Evolutionary conservation across 768 basidiomycete species (phyloP), one percentile per base, ranked within the genome.

Genomic region (Trametes cinnabarina): DNA sequence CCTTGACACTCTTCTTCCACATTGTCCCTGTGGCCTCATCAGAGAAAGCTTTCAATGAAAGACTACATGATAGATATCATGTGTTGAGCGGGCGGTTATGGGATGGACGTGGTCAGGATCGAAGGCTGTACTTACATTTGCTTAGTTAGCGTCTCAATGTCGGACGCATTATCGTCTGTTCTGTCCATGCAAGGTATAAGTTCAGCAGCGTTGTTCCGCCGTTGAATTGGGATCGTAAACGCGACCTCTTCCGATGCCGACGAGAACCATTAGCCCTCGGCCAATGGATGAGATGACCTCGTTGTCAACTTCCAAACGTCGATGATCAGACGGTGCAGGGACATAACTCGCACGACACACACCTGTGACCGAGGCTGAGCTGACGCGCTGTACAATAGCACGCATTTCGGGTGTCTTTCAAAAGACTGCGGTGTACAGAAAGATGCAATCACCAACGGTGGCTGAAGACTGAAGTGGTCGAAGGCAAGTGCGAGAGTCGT

Each of bases 1-100:
- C 95, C 72, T 86, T 90, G 47, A 98, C 88, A 67, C 77, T 92
- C 20, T 80, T 74, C 73, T 91, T 95, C 96, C 96, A 98, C 82
- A 88, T 87, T 55, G 81, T 77, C 5, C 78, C 79, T 1, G 78
- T 69, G 9, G 76, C 75, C 9, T 56, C 55, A 67, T 88, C 84
- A 46, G 83, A 78, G 68, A 95, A 96, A 51, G 87, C 80, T 48
- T 88, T 82, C 54, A 95, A 77, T 23, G 82, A 76, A 4, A 96
- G 76, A 64, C 91, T 93, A 67, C 28, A 19, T 23, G 11, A 48
- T 25, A 30, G 14, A 30, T 32, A 32, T 46, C 20, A 47, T 37
- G 17, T 22, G 34, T 23, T 20, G 14, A 37, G 51, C 50, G 41
- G 49, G 10, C 6, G 28, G 20, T 44, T 23, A 41, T 15, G 26